A percentile compares a stretch with the other conserved stretches of the same genome.
Conservation (phyloP, 805 yeast species). For the Soucietia sequanensis region DNA sequence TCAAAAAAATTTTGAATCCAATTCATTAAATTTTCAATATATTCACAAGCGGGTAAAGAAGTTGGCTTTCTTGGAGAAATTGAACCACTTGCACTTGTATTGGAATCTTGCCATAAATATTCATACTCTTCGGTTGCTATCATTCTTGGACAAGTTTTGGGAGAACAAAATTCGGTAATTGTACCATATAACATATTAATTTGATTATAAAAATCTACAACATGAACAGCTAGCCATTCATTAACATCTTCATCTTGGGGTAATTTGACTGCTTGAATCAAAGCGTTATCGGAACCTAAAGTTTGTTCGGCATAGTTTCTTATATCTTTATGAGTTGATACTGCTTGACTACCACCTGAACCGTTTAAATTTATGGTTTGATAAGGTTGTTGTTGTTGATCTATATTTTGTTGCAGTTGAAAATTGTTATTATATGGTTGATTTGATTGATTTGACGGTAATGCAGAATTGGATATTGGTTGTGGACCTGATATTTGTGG, state of each 20-base stretch:
- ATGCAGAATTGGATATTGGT: conserved; percentile 31
- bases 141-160: conserved; percentile 93
- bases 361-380: conserved; percentile 28
- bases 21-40: conserved; percentile 87
- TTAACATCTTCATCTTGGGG: conserved; percentile 90
- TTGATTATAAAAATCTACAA: conserved; percentile 96
- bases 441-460: conserved; percentile 32
- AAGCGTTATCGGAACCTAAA: conserved; percentile 85
- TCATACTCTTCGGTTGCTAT: conserved; percentile 97
- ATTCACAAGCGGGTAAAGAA: conserved; percentile 90
- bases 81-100: conserved; percentile 27
- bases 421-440: too few species aligned
- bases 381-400: conserved; percentile 17
- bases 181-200: conserved; percentile 95
- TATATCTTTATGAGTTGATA: conserved; percentile 66
- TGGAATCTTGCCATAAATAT: conserved; percentile 91
- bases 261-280: conserved; percentile 88
- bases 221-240: conserved; percentile 97
- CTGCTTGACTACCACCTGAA: conserved; percentile 23
- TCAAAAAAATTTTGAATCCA: conserved; percentile 96
- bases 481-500: conserved; percentile 42
- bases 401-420: conserved; percentile 10
- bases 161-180: conserved; percentile 94
- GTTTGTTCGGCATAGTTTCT: conserved; percentile 93
- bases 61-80: conserved; percentile 62